Percentiles rank a stretch among this genome's conserved stretches.
These are phyloP conservation scores for Cercophora samala DNA, from an alignment of 495 filamentous ascomycete species.

Conservation along the genomic window DNA sequence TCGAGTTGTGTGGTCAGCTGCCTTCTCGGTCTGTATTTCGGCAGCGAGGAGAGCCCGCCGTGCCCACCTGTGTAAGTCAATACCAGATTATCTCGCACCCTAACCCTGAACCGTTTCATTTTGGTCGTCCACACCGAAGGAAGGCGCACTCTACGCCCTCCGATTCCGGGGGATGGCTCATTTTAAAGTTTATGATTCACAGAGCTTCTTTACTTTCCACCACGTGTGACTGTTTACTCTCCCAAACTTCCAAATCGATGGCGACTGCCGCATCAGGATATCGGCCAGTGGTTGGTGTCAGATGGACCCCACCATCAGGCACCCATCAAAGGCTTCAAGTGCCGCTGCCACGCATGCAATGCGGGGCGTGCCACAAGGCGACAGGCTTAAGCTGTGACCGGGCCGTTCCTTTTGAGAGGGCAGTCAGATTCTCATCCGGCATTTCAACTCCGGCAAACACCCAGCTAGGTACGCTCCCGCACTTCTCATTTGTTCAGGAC, in stretches of 20 bases:
- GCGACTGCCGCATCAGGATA: neutral
- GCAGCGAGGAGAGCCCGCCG: neutral
- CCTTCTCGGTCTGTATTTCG: neutral
- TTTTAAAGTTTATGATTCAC: neutral
- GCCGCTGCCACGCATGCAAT: conserved; percentile 6
- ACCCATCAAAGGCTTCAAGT: neutral
- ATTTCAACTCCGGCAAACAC: neutral
- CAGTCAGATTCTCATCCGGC: conserved; percentile 3
- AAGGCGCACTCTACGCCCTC: neutral
- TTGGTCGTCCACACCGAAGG: neutral
- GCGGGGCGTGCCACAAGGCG: neutral
- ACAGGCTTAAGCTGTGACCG: neutral
- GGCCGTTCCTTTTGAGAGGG: conserved; percentile 7
- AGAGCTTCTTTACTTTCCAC: neutral
- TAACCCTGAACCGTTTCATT: neutral
- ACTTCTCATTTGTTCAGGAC: neutral
- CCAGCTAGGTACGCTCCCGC: neutral
- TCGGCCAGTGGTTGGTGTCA: neutral
- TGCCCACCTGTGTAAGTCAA: neutral
- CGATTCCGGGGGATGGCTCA: neutral
- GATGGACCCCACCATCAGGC: conserved; percentile 10
- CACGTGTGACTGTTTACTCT: neutral
- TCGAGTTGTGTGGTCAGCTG: neutral
- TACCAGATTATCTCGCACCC: neutral
- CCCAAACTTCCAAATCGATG: neutral